A percentile compares a stretch with the other conserved stretches of the same genome.
Conservation (phyloP, 1,139 yeast species). For the Geotrichum fermentans region DNA sequence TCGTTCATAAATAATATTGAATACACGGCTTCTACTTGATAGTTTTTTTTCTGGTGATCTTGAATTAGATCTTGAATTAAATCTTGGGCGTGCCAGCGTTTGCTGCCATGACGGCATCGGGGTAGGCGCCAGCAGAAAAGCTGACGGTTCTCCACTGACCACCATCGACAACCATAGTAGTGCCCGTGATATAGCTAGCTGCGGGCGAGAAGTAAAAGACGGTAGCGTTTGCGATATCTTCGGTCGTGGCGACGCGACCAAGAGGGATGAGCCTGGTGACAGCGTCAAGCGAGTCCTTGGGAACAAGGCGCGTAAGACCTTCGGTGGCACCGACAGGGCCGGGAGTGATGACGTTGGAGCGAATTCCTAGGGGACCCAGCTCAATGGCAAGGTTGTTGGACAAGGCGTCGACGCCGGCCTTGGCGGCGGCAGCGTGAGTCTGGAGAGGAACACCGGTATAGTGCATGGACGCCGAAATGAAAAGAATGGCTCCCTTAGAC, state of each 20-base stretch:
- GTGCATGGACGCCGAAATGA: constrained; percentile 83
- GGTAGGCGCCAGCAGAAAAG: constrained; percentile 19
- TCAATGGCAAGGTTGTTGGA: constrained; percentile 81
- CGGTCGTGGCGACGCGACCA: constrained; percentile 67
- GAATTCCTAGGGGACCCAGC: constrained; percentile 79
- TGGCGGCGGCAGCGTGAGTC: constrained; percentile 84
- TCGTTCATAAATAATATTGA: no score
- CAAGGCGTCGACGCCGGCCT: constrained; percentile 87
- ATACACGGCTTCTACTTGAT: no score
- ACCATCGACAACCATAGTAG: constrained; percentile 80
- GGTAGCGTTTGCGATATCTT: constrained; percentile 86
- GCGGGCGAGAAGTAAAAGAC: constrained; percentile 81
- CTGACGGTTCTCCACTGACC: constrained; percentile 71
- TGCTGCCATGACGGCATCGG: constrained; percentile 12
- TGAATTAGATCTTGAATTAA: neutral
- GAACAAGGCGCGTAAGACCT: constrained; percentile 58
- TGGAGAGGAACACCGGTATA: constrained; percentile 85
- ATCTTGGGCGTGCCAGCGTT: constrained; percentile 14
- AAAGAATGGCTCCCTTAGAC: constrained; percentile 64
- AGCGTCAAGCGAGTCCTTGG: constrained; percentile 40
- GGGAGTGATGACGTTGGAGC: constrained; percentile 81
- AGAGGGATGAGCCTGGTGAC: constrained; percentile 56
- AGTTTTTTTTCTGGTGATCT: neutral
- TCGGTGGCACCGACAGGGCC: constrained; percentile 81
- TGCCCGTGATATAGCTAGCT: constrained; percentile 71